Evolutionary conservation across 78 protist genomes (phyloP), one percentile per base, ranked within the genome.

Genomic region (Planoprotostelium fungivorum): DNA sequence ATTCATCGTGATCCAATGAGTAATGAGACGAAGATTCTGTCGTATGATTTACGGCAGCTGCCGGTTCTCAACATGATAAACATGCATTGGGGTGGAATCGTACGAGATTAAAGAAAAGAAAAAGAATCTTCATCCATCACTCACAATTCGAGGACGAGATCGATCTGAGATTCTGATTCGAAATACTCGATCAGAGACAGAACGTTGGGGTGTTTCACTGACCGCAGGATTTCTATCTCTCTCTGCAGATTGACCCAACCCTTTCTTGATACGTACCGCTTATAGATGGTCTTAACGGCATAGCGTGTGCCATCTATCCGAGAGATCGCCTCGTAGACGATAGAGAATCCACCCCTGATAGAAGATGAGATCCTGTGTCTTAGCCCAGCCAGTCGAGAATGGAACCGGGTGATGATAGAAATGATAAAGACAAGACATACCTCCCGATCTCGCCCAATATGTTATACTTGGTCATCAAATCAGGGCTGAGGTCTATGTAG

Each of bases 171-270:
- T 37, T 85, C 93, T 25, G 73, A 51, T 16, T 94, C 92, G 84
- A 87, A 94, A 85, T 91, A 87, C 36, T 94, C 96, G 88, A 90
- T 89, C 35, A 94, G 89, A 29, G 89, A 87, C 83, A 94, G 86
- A 28, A 94, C 93, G 84, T 94, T 94, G 38, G 88, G 90, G 89
- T 94, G 96, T 63, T 37, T 88, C 63, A 94, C 93, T n/a, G 88
- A 85, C 84, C 86, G 91, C 96, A 94, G 88, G 38, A 94, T 94
- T 38, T 94, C 96, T 38, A 94, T 92, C 35, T 94, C 96, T 84
- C 96, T 88, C 63, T 90, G 83, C n/a, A 94, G 87, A 84, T 88
- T 89, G 73, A 88, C 92, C 35, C 89, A 88, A 36, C 89, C 92
- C 90, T 94, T 94, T 90, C 90, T 90, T 83, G 89, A 88, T 10